These are phyloP conservation scores for Nitzschia sp. DNA, from an alignment of 108 stramenopile genomes.

Conservation along the genomic window DNA sequence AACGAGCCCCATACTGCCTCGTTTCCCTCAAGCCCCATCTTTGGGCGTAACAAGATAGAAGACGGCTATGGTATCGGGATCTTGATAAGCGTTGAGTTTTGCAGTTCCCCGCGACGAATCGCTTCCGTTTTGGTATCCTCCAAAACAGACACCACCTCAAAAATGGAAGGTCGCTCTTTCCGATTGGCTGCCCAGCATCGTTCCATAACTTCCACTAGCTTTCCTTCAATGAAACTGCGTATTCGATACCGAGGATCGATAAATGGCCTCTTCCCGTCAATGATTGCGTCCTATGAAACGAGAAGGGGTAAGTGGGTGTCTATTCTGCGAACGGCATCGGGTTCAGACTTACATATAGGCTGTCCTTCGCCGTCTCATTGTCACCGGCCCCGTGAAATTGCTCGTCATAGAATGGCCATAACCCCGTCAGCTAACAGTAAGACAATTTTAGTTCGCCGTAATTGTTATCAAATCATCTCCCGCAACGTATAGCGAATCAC, in stretches of 20 bases:
- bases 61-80: too few relatives aligned
- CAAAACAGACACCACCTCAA: slow-evolving; percentile 53
- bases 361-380: too few relatives aligned
- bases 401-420: slow-evolving; percentile 62
- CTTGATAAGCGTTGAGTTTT: too few relatives aligned
- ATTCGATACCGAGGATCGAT: slow-evolving; percentile 65
- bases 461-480: background rate
- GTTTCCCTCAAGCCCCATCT: too few relatives aligned
- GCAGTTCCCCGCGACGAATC: too few relatives aligned
- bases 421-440: slow-evolving; percentile 48
- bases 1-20: too few relatives aligned
- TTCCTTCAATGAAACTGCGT: slow-evolving; percentile 56
- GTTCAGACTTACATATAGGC: too few relatives aligned
- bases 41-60: too few relatives aligned
- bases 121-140: slow-evolving; percentile 36
- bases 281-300: slow-evolving; percentile 27
- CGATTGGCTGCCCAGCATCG: slow-evolving; percentile 59
- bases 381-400: slow-evolving; percentile 45
- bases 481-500: too few relatives aligned
- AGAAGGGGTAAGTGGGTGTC: background rate
- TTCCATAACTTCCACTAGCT: slow-evolving; percentile 72
- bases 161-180: slow-evolving; percentile 53
- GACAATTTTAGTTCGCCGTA: background rate
- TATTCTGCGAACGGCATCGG: too few relatives aligned
- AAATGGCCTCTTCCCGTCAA: slow-evolving; percentile 42